Percentiles rank a stretch among this genome's conserved stretches.
phyloP scores from a whole-genome alignment of 2,329 filamentous ascomycete genomes.

The Endocalyx cinctus region DNA sequence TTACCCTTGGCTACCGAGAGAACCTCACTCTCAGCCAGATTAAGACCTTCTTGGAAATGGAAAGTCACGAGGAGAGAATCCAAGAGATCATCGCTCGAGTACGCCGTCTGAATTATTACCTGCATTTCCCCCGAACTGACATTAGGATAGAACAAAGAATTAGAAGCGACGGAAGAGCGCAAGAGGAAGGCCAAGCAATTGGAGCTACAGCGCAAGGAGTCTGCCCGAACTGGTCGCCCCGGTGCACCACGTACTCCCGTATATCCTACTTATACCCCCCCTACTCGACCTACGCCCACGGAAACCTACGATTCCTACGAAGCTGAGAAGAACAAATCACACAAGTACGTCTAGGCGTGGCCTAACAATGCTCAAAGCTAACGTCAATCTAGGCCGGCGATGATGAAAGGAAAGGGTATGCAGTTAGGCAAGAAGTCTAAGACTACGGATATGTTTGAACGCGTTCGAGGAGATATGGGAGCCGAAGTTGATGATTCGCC shows the following conservation, averaged over 20 bases:
- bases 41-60: constrained; percentile 99
- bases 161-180: constrained; percentile 95
- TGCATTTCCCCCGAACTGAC: constrained; percentile 11
- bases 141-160: constrained; percentile 78
- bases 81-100: constrained; percentile 95
- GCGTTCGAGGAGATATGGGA: constrained; percentile 88
- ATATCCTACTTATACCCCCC: constrained; percentile 86
- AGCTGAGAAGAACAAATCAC: constrained; percentile 92
- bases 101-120: constrained; percentile 26
- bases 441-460: constrained; percentile 94
- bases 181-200: constrained; percentile 98
- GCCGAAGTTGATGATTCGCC: constrained; percentile 75
- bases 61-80: constrained; percentile 97
- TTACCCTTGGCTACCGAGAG: constrained; percentile 92
- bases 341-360: constrained; percentile 55
- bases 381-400: constrained; percentile 43
- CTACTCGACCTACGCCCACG: constrained; percentile 65
- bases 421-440: constrained; percentile 98
- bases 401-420: constrained; percentile 94
- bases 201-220: constrained; percentile 97
- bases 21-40: constrained; percentile 96
- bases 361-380: constrained; percentile 15
- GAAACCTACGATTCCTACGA: constrained; percentile 93
- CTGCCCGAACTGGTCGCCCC: constrained; percentile 68
- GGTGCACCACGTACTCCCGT: constrained; percentile 67